A percentile compares a stretch with the other conserved stretches of the same genome.
Evolutionary conservation across 371 early-diverging fungal species (phyloP).

Genomic region (Zopfochytrium polystomum): DNA sequence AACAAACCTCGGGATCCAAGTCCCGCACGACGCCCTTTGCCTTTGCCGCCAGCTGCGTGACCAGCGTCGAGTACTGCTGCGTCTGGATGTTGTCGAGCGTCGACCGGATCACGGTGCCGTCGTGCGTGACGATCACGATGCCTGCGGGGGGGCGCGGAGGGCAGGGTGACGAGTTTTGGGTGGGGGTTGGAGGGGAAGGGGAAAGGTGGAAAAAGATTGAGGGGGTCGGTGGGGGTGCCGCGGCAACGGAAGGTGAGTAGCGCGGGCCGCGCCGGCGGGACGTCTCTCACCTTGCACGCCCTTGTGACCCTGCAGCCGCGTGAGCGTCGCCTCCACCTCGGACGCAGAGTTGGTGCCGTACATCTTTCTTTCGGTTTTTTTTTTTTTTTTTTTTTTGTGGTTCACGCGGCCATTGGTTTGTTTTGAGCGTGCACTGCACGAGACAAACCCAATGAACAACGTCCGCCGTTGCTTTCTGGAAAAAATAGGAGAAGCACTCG

Average conservation of each 20-base stretch:
- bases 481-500: no score
- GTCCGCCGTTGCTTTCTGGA: no score
- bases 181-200: background rate
- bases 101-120: constrained; percentile 47
- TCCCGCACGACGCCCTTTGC: constrained; percentile 61
- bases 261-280: background rate
- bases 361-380: no score
- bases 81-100: constrained; percentile 57
- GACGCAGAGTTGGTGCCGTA: no score
- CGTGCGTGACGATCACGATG: constrained; percentile 50
- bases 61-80: constrained; percentile 48
- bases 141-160: constrained; percentile 18
- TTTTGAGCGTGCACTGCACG: no score
- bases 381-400: no score
- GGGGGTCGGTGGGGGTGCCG: background rate
- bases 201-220: background rate
- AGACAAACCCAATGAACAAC: no score
- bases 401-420: no score
- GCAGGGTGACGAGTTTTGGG: background rate
- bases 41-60: constrained; percentile 56
- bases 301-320: constrained; percentile 45
- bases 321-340: constrained; percentile 28
- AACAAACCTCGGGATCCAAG: constrained; percentile 54
- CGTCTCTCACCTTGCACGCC: constrained; percentile 44
- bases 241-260: background rate